Evolutionary conservation across 257 asterid genomes (phyloP), one percentile per base, ranked within the genome.

Genomic region (Nicotiana paniculata): DNA sequence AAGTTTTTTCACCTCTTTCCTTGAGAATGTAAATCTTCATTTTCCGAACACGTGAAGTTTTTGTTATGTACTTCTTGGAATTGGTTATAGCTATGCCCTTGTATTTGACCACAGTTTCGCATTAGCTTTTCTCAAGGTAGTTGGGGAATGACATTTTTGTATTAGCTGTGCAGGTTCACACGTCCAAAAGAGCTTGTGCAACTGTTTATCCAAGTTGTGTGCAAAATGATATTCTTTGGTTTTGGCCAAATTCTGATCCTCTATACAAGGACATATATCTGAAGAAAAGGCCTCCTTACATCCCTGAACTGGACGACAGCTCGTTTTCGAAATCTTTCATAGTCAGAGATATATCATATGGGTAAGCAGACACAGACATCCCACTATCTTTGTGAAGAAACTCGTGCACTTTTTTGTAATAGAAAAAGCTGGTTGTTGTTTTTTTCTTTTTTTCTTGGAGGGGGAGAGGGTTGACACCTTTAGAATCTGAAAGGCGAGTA

Each of bases 301-400:
- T 95, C 83, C 93, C 97, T 7, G 98, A 95, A 92, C 88, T 95
- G 16, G 99, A 95, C 68, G 98, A 95, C 77, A 98, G 97, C 4
- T 87, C 97, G 21, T 93, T 17, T 85, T 84, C 93, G 63, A 77
- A 87, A 82, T 9, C 61, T 15, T 90, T 88, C 91, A 87, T 91
- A 53, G 78, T 90, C 88, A 88, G 99, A 84, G 99, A 95, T 86
- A 85, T 95, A 82, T 87, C 89, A 7, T 95, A 92, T 33, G 99
- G 99, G 99, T 95, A 88, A 63, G 93, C 81, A 24, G 46, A 64
- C 39, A 46, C 61, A 24, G 51, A 18, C 54, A 58, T 81, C 67
- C 53, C 21, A 32, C 15, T 82, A 3, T 39, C 30, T 48, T 84
- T 26, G 61, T 28, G 82, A 61, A n/a, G 53, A 77, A 69, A 24